phyloP scores from a whole-genome alignment of 768 basidiomycete species.

The Infundibulicybe gibba region DNA sequence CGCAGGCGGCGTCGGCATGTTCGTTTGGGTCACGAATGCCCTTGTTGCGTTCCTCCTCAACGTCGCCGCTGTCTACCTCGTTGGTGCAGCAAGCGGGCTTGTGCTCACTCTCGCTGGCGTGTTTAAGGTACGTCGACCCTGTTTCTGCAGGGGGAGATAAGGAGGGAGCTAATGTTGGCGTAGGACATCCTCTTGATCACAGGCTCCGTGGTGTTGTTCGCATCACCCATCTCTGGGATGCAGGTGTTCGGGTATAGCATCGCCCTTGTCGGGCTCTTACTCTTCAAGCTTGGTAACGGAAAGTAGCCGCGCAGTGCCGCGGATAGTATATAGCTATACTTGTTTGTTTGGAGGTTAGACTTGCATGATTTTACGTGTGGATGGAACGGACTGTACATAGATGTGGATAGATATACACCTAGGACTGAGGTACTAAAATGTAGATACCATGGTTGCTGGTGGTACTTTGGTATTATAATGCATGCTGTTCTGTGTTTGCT shows the following conservation, averaged over 20 bases:
- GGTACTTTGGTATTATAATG: too few species aligned
- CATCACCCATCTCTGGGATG: slow-evolving; percentile 71
- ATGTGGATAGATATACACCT: too few species aligned
- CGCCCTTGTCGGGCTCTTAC: slow-evolving; percentile 78
- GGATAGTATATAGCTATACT: background rate
- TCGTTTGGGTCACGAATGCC: slow-evolving; percentile 81
- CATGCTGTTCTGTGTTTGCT: too few species aligned
- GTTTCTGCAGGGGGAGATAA: background rate
- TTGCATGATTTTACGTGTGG: too few species aligned
- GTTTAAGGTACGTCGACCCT: slow-evolving; percentile 59
- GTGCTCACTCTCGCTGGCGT: slow-evolving; percentile 93
- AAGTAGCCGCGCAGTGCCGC: slow-evolving; percentile 35
- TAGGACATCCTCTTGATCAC: slow-evolving; percentile 91
- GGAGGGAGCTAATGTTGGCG: background rate
- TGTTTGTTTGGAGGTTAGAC: too few species aligned
- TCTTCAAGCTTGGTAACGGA: slow-evolving; percentile 76
- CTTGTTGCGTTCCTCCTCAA: slow-evolving; percentile 85
- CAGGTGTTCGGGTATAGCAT: slow-evolving; percentile 93
- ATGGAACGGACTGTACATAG: background rate
- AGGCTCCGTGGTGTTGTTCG: slow-evolving; percentile 86
- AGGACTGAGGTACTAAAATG: too few species aligned
- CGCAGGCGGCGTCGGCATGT: slow-evolving; percentile 63
- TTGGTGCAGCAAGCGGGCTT: slow-evolving; percentile 83
- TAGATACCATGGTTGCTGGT: too few species aligned
- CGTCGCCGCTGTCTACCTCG: slow-evolving; percentile 91